phyloP scores from a whole-genome alignment of 2,329 filamentous ascomycete genomes.

The Neofusicoccum sp. region DNA sequence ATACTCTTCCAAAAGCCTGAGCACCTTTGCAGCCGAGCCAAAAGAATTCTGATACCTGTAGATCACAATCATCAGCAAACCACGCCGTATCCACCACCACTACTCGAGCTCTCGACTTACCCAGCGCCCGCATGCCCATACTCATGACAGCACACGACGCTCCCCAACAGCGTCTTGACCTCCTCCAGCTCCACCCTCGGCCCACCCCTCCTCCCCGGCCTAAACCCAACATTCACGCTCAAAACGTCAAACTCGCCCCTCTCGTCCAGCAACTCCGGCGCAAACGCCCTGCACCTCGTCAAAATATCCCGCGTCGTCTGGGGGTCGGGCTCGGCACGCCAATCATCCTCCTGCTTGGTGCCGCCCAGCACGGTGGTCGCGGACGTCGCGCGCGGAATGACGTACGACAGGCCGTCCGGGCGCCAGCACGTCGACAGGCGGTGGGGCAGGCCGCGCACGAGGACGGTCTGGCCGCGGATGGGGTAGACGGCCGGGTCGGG shows the following conservation, averaged over 20 bases:
- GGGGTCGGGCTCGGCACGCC: slow-evolving; percentile 32
- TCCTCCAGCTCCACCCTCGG: slow-evolving; percentile 43
- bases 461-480: slow-evolving; percentile 46
- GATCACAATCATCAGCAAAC: neutral
- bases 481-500: slow-evolving; percentile 38
- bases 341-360: slow-evolving; percentile 42
- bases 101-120: slow-evolving; percentile 9
- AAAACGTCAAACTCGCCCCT: slow-evolving; percentile 42
- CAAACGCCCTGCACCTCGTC: slow-evolving; percentile 33
- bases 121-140: slow-evolving; percentile 51
- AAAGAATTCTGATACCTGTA: slow-evolving; percentile 23
- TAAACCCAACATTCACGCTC: slow-evolving; percentile 43
- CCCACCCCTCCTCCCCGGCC: slow-evolving; percentile 45
- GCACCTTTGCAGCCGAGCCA: slow-evolving; percentile 22
- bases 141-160: slow-evolving; percentile 41
- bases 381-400: slow-evolving; percentile 43
- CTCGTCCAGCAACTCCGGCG: slow-evolving; percentile 35
- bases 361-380: slow-evolving; percentile 46
- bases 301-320: slow-evolving; percentile 38
- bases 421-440: slow-evolving; percentile 23
- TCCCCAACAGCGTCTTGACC: slow-evolving; percentile 24
- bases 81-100: neutral
- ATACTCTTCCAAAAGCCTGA: slow-evolving; percentile 17
- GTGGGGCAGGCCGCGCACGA: slow-evolving; percentile 43
- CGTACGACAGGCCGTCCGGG: slow-evolving; percentile 35